phyloP scores from a whole-genome alignment of 2,329 filamentous ascomycete genomes.

The Ampelomyces quisqualis region DNA sequence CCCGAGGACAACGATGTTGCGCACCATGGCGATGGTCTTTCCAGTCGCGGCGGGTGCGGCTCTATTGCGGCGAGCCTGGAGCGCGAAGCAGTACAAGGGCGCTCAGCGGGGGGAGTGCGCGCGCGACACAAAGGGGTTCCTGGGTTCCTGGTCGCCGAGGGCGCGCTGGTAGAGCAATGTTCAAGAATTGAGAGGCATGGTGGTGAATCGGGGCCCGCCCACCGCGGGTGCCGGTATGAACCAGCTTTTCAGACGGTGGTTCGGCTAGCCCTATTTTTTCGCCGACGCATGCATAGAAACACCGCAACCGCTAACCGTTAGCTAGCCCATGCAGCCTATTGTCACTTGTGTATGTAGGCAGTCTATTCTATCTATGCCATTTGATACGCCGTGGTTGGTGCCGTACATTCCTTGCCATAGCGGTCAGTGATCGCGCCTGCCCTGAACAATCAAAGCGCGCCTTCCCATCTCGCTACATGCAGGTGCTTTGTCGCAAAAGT shows the following conservation, averaged over 20 bases:
- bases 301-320: conserved; percentile 5
- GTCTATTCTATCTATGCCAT: no score
- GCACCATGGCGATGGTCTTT: conserved; percentile 70
- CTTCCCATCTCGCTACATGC: conserved; percentile 17
- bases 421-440: conserved; percentile 11
- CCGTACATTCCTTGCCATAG: no score
- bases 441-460: not conserved
- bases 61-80: conserved; percentile 1
- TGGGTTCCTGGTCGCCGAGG: conserved; percentile 19
- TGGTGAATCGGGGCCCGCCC: conserved; percentile 22
- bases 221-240: conserved; percentile 11
- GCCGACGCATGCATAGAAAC: conserved; percentile 10
- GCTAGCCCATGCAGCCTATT: conserved; percentile 1
- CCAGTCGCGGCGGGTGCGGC: conserved; percentile 1
- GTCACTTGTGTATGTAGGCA: not conserved
- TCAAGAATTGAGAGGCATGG: conserved; percentile 41
- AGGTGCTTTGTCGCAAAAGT: not conserved
- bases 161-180: conserved; percentile 25
- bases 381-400: no score
- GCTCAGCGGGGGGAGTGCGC: conserved; percentile 7
- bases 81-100: conserved; percentile 3
- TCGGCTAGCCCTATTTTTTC: conserved; percentile 19
- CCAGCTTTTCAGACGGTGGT: conserved; percentile 35
- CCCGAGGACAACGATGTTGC: conserved; percentile 91
- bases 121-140: conserved; percentile 5